phyloP scores from a whole-genome alignment of 805 yeast genomes.

The Saturnispora galanensis region DNA sequence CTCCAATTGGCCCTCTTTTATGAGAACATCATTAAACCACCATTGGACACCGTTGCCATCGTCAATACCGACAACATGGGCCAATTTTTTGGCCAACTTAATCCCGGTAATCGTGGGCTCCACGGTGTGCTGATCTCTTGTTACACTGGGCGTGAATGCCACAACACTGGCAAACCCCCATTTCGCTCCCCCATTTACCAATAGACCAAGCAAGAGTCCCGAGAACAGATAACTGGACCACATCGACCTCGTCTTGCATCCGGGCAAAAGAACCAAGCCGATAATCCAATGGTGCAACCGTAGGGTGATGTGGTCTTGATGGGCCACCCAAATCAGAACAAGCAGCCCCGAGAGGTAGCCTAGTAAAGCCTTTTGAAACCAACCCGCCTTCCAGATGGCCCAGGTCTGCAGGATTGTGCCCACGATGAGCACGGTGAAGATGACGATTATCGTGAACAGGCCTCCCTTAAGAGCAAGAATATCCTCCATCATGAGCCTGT shows the following conservation, averaged over 20 bases:
- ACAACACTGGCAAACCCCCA: conserved; percentile 93
- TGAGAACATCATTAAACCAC: conserved; percentile 3
- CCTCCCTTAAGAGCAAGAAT: conserved; percentile 73
- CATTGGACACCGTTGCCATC: not conserved
- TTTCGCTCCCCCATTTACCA: conserved; percentile 74
- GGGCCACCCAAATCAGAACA: conserved; percentile 32
- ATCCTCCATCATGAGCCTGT: conserved; percentile 66
- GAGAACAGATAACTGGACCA: conserved; percentile 62
- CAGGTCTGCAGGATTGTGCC: conserved; percentile 69
- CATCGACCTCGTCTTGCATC: conserved; percentile 65
- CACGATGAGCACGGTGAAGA: conserved; percentile 36
- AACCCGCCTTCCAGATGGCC: conserved; percentile 70
- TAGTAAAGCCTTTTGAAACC: conserved; percentile 47
- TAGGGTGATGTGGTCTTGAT: conserved; percentile 54
- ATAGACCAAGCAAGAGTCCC: conserved; percentile 73
- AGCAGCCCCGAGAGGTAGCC: conserved; percentile 41
- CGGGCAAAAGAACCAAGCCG: conserved; percentile 72
- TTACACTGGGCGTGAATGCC: conserved; percentile 58
- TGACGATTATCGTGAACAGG: conserved; percentile 45
- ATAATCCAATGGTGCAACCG: conserved; percentile 75
- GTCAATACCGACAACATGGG: not conserved
- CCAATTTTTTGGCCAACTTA: not conserved
- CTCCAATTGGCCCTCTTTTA: not conserved
- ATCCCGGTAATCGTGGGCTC: not conserved
- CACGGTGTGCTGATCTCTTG: conserved; percentile 36